phyloP scores from a whole-genome alignment of 176 grass and related monocot species.

The Aegilops tauschii region DNA sequence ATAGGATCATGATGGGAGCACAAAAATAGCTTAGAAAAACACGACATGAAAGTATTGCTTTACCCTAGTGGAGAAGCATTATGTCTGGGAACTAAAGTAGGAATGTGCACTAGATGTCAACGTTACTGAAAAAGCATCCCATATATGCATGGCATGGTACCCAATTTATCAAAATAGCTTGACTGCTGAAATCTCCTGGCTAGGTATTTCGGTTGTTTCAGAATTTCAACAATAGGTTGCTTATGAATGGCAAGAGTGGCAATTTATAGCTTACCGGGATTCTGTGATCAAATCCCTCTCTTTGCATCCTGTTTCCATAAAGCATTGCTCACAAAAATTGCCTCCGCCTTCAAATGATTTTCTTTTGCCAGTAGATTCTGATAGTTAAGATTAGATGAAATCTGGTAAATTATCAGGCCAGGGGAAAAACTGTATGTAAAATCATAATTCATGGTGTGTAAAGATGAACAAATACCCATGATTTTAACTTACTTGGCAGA shows the following conservation, averaged over 20 bases:
- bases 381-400: conserved; percentile 23
- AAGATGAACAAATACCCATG: neutral
- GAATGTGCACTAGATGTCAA: conserved; percentile 17
- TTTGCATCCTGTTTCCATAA: conserved; percentile 47
- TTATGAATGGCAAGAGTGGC: neutral
- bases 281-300: conserved; percentile 48
- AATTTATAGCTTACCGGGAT: conserved; percentile 32
- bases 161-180: neutral
- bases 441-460: conserved; percentile 4
- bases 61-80: conserved; percentile 29
- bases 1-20: conserved; percentile 50
- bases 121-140: neutral
- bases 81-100: conserved; percentile 30
- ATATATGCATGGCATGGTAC: neutral
- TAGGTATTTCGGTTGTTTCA: neutral
- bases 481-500: conserved; percentile 60
- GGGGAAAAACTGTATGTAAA: neutral
- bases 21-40: conserved; percentile 40
- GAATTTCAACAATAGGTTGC: neutral
- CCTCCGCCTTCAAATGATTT: conserved; percentile 64
- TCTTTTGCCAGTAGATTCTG: conserved; percentile 58
- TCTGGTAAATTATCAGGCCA: neutral
- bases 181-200: neutral
- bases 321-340: conserved; percentile 44
- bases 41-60: conserved; percentile 32